phyloP scores from a whole-genome alignment of 2,329 filamentous ascomycete genomes.

The Tricladium varicosporioides region DNA sequence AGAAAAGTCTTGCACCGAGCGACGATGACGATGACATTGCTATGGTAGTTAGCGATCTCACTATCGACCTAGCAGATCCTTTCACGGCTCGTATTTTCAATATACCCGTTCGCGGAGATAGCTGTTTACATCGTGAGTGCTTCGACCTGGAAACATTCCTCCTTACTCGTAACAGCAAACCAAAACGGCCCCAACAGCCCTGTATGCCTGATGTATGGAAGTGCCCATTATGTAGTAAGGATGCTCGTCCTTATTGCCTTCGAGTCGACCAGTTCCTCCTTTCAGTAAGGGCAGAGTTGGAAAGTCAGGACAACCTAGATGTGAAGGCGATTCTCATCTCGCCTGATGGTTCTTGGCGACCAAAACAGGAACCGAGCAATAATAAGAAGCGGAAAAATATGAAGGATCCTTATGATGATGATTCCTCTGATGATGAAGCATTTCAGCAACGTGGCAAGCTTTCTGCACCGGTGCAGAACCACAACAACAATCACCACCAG shows the following conservation, averaged over 20 bases:
- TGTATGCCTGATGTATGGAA: slow-evolving; percentile 71
- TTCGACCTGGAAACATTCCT: slow-evolving; percentile 88
- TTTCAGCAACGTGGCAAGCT: not conserved
- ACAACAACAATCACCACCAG: not conserved
- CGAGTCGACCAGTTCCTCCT: slow-evolving; percentile 72
- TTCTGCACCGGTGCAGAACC: not conserved
- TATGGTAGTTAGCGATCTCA: slow-evolving; percentile 55
- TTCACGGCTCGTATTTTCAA: slow-evolving; percentile 64
- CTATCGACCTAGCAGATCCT: slow-evolving; percentile 64
- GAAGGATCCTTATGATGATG: slow-evolving; percentile 23
- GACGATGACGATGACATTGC: slow-evolving; percentile 62
- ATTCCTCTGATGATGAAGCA: slow-evolving; percentile 10
- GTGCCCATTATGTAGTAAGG: slow-evolving; percentile 78
- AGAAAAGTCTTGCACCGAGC: slow-evolving; percentile 42
- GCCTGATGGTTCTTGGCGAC: slow-evolving; percentile 63
- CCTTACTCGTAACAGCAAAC: slow-evolving; percentile 52
- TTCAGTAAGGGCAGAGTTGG: slow-evolving; percentile 57
- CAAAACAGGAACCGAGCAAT: slow-evolving; percentile 40
- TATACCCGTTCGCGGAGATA: slow-evolving; percentile 66
- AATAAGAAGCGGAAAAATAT: slow-evolving; percentile 17
- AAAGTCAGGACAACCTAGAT: slow-evolving; percentile 44
- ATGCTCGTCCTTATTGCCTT: slow-evolving; percentile 72
- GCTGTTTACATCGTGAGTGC: slow-evolving; percentile 78
- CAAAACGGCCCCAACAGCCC: slow-evolving; percentile 48
- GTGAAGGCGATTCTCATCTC: slow-evolving; percentile 62